These are phyloP conservation scores for Myriosclerotinia scirpicola DNA, from an alignment of 2,329 filamentous ascomycete species.

Conservation along the genomic window DNA sequence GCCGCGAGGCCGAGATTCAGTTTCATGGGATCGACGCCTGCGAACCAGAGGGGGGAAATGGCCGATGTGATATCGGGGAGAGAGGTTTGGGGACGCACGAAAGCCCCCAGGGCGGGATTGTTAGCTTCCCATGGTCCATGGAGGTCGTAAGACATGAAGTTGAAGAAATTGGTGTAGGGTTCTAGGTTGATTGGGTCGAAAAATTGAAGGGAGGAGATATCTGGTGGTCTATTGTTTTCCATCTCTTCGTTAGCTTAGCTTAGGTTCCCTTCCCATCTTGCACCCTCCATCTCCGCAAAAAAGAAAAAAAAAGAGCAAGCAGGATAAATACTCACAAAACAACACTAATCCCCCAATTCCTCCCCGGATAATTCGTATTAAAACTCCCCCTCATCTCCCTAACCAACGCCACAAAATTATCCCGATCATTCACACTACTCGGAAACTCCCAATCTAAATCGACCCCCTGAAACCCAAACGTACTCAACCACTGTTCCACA, in stretches of 20 bases:
- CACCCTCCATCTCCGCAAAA: neutral
- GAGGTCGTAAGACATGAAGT: slow-evolving; percentile 44
- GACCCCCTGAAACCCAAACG: slow-evolving; percentile 45
- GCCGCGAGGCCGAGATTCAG: slow-evolving; percentile 50
- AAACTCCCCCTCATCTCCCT: slow-evolving; percentile 39
- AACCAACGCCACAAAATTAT: slow-evolving; percentile 42
- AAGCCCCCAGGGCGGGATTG: slow-evolving; percentile 36
- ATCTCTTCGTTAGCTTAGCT: neutral
- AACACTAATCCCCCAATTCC: slow-evolving; percentile 43
- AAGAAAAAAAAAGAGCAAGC: too few relatives aligned
- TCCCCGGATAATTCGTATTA: slow-evolving; percentile 38
- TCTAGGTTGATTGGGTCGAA: slow-evolving; percentile 38
- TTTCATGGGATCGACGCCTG: slow-evolving; percentile 44
- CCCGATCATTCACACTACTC: slow-evolving; percentile 39
- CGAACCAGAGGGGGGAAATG: slow-evolving; percentile 46
- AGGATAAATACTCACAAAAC: slow-evolving; percentile 39
- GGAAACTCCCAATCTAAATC: slow-evolving; percentile 53
- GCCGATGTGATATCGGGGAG: slow-evolving; percentile 46
- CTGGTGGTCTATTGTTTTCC: slow-evolving; percentile 33
- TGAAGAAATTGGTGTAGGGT: slow-evolving; percentile 40
- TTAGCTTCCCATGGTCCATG: slow-evolving; percentile 46
- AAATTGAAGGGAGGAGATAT: slow-evolving; percentile 40
- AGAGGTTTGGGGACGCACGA: slow-evolving; percentile 45
- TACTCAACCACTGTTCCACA: slow-evolving; percentile 39
- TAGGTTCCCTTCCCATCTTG: neutral